phyloP scores from a whole-genome alignment of 2,329 filamentous ascomycete species.

The Colletotrichum viniferum region DNA sequence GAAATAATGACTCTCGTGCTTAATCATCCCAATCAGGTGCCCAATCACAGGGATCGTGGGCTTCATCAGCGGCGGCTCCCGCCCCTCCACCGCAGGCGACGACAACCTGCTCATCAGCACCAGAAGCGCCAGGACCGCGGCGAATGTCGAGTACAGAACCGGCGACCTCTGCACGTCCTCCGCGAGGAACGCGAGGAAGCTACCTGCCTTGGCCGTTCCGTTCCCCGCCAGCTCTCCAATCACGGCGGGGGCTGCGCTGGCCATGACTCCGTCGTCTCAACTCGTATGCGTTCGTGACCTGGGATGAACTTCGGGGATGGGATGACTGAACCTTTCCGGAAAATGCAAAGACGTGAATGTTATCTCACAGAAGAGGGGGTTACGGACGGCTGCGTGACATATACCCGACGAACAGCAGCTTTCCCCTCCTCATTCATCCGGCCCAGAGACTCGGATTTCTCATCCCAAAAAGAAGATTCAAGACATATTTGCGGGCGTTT shows the following conservation, averaged over 20 bases:
- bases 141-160: not conserved
- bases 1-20: conserved; percentile 39
- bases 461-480: not conserved
- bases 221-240: not conserved
- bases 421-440: not conserved
- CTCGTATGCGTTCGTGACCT: not conserved
- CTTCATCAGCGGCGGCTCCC: conserved; percentile 47
- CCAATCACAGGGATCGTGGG: conserved; percentile 49
- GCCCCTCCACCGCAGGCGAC: conserved; percentile 27
- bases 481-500: not conserved
- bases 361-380: not conserved
- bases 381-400: not conserved
- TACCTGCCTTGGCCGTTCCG: not conserved
- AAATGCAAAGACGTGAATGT: accelerated
- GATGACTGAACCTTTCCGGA: not conserved
- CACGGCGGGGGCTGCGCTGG: not conserved
- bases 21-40: conserved; percentile 48
- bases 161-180: not conserved
- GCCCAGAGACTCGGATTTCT: not conserved
- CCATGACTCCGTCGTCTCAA: not conserved
- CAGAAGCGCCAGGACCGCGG: not conserved
- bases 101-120: not conserved
- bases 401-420: not conserved
- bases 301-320: accelerated
- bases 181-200: not conserved